A percentile compares a stretch with the other conserved stretches of the same genome.
These are phyloP conservation scores for Colletotrichum scovillei DNA, from an alignment of 2,329 filamentous ascomycete genomes.

Conservation along the genomic window DNA sequence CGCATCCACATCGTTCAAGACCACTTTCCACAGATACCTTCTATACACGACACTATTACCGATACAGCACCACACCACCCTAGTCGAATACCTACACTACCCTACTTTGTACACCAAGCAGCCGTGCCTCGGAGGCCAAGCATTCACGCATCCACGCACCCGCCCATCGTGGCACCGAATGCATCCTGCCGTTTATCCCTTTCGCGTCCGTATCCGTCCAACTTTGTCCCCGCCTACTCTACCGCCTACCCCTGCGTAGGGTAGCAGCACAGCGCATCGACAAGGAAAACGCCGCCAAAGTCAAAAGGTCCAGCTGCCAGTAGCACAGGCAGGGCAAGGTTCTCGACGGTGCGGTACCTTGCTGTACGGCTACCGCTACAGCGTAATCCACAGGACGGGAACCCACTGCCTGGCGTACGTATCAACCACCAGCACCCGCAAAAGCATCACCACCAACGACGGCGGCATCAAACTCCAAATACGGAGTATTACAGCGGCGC, in stretches of 20 bases:
- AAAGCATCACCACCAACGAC: neutral
- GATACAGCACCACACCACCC: neutral
- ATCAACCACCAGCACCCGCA: neutral
- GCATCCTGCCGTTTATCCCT: slow-evolving; percentile 24
- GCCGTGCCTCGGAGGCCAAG: neutral
- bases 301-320: neutral
- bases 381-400: neutral
- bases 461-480: no score
- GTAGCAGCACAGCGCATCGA: slow-evolving; percentile 8
- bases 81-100: no score
- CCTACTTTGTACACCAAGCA: neutral
- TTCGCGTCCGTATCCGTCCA: slow-evolving; percentile 29
- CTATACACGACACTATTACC: neutral
- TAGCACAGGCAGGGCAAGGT: slow-evolving; percentile 2
- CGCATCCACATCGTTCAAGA: neutral
- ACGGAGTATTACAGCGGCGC: neutral
- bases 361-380: neutral
- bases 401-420: neutral
- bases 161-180: slow-evolving; percentile 24
- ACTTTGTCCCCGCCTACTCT: slow-evolving; percentile 1
- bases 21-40: neutral
- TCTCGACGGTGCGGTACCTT: neutral
- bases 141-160: slow-evolving; percentile 5
- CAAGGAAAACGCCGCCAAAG: neutral
- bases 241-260: slow-evolving; percentile 22